These are phyloP conservation scores for Lentinula detonsa DNA, from an alignment of 768 basidiomycete species.

Conservation along the genomic window DNA sequence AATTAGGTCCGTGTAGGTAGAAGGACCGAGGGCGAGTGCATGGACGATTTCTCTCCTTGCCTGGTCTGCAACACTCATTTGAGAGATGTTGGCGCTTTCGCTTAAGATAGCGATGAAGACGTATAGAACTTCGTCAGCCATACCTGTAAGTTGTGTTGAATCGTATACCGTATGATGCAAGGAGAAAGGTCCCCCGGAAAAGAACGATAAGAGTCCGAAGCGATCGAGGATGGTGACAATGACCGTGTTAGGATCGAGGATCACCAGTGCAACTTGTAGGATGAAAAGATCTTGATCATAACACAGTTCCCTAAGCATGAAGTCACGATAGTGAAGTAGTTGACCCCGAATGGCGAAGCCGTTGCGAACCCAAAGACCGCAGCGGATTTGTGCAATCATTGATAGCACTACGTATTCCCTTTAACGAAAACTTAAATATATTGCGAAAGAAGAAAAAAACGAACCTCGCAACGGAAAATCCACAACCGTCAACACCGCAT, in stretches of 20 bases:
- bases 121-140: conserved; percentile 91
- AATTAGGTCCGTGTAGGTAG: conserved; percentile 84
- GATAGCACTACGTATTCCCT: conserved; percentile 51
- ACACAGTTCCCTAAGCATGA: conserved; percentile 90
- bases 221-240: conserved; percentile 86
- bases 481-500: conserved; percentile 67
- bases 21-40: conserved; percentile 81
- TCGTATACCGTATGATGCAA: conserved; percentile 60
- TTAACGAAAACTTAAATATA: background rate
- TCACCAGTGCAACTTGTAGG: conserved; percentile 77
- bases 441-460: conserved; percentile 14
- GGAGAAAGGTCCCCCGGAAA: conserved; percentile 45
- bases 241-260: conserved; percentile 73
- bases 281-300: conserved; percentile 95
- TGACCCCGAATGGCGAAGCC: conserved; percentile 95
- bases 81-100: conserved; percentile 71
- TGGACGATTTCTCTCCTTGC: conserved; percentile 87
- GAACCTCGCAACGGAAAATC: conserved; percentile 88
- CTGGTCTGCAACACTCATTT: conserved; percentile 54
- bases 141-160: conserved; percentile 61
- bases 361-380: conserved; percentile 96
- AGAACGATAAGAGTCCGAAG: conserved; percentile 77
- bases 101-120: conserved; percentile 82
- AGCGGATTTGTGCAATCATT: conserved; percentile 92
- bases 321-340: conserved; percentile 92